Base-by-base conservation (phyloP, 2,329 filamentous ascomycete species). In the Fonsecaea pedrosoi region DNA sequence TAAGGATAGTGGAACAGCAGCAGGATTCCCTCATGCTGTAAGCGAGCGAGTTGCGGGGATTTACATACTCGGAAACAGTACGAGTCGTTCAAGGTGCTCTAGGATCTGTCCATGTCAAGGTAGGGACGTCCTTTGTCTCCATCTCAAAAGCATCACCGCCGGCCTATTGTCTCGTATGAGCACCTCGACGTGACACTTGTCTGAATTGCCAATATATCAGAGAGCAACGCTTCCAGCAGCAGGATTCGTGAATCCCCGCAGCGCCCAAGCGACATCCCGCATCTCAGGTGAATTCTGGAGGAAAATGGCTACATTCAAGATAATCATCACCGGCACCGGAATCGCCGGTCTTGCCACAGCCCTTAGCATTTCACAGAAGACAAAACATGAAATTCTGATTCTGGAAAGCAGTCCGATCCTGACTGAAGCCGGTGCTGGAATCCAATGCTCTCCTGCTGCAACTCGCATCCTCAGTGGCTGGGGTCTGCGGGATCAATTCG, bases 261-360 rank as follows among this genome's bases (percentile, higher is more conserved):
- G 45, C 12, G 6, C 42, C 10, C 42, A 6, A 45, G 6, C 8
- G n/a, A 45, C 42, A 45, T 45, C 42, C 10, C n/a, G 21, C 15
- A 18, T 4, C 18, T 10, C 13, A 4, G 2, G 1, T 50, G 45
- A 25, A 25, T 9, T 1, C 8, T 4, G 45, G 15, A 6, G 45
- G 18, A 21, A 54, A 54, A 25, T 61, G 59, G 48, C 48, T 30
- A 38, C 32, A 30, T 37, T 61, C 4, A 34, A 58, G 34, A 60
- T 58, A 25, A 57, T 61, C 34, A 63, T 76, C 12, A 71, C 75
- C 10, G 75, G 75, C 12, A 75, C 75, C 35, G 75, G 75, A 1
- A 66, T 77, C 4, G 74, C 69, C 12, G 75, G 76, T 5, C 66
- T 77, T 10, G 65, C 70, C 21, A 72, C 74, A 0, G 76, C 73